Base-by-base conservation (phyloP, 148 eudicot species). In the Pharnaceum exiguum region DNA sequence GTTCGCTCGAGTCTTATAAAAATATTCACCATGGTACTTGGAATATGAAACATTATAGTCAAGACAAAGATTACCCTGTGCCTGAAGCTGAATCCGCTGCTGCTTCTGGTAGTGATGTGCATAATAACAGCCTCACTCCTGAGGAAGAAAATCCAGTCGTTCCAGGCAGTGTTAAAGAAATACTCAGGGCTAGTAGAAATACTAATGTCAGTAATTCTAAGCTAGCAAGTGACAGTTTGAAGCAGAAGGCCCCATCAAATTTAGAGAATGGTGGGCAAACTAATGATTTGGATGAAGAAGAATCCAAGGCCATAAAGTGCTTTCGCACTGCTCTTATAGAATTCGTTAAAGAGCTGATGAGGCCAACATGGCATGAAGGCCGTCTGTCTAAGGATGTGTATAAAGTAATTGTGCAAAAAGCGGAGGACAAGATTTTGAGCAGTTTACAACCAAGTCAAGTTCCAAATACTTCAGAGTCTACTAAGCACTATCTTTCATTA, bases 321-420 rank as follows among this genome's bases (percentile, higher is more conserved):
- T 94, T 94, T 47, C 95, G 96, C 42, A 74, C 84, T 57, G 82
- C 85, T 65, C 86, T 94, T 44, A 63, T 94, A 51, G 99, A 86
- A 46, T 76, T 65, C 71, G 83, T 94, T 54, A 94, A 94, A 73
- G 89, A 82, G 49, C 59, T 86, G 71, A 71, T 94, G 73, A 94
- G 65, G 54, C 96, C 96, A 54, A 70, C 70, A 54, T 94, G 99
- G 99, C 82, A 73, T 30, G 82, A 78, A 44, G 99, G 99, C 36
- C 71, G 61, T 29, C 30, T 94, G 60, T 89, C 89, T 59, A 94
- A 78, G 78, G 95, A 89, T 82, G 96, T 85, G 40, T 82, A 85
- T 75, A 94, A 89, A 62, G 46, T 80, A 40, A 79, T 94, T 27
- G 99, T 94, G 21, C 89, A 84, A 48, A 93, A 80, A 52, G 65